Evolutionary conservation across 176 grass and related monocot genomes (phyloP).

Genomic region (Triticum dicoccoides): DNA sequence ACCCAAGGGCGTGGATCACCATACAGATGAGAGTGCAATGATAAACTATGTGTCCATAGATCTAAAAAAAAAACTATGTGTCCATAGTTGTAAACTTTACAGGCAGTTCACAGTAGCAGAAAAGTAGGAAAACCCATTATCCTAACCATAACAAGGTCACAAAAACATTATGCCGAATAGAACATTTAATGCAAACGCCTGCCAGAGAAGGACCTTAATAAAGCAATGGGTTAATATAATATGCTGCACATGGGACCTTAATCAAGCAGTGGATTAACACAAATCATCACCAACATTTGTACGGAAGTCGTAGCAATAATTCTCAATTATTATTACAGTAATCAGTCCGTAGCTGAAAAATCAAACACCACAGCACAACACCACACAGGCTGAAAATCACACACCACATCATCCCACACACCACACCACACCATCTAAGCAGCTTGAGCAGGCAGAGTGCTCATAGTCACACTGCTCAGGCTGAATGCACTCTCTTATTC

Average conservation of each 20-base stretch:
- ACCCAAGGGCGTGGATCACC: too few species aligned
- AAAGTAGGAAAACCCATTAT: too few species aligned
- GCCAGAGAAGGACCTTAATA: background rate
- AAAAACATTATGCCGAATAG: too few species aligned
- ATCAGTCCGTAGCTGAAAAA: background rate
- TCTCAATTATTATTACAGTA: background rate
- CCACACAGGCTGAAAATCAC: too few species aligned
- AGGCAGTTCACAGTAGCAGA: too few species aligned
- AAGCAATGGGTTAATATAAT: background rate
- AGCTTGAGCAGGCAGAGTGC: background rate
- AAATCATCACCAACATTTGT: background rate
- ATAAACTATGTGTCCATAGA: too few species aligned
- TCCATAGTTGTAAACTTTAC: too few species aligned
- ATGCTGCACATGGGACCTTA: background rate
- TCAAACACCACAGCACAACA: background rate
- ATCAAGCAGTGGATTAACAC: background rate
- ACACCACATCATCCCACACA: too few species aligned
- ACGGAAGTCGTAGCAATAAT: fast-evolving
- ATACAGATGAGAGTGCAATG: too few species aligned
- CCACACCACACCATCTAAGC: background rate
- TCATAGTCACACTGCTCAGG: background rate
- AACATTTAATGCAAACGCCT: too few species aligned
- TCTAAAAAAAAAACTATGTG: too few species aligned
- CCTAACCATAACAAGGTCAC: too few species aligned
- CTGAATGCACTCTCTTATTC: background rate